Conservation (phyloP, 176 grass and related monocot species). For the Tuctoria greenei region DNA sequence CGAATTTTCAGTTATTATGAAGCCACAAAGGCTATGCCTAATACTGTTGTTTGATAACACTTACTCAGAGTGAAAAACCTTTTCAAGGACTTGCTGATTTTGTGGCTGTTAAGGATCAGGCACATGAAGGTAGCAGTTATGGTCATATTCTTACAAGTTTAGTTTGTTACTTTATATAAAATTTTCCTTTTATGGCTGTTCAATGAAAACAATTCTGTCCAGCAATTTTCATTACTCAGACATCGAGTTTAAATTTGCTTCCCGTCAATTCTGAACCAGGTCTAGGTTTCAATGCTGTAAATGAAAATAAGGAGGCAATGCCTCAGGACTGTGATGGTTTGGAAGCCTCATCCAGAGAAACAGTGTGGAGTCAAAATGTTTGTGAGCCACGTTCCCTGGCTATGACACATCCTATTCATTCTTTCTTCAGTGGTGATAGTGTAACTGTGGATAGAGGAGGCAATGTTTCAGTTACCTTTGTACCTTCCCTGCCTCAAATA, state of each 20-base stretch:
- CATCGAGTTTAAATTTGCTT: slow-evolving; percentile 3
- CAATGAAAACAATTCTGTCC: neutral
- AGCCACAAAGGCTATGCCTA: neutral
- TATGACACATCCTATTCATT: slow-evolving; percentile 39
- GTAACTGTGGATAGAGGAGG: slow-evolving; percentile 55
- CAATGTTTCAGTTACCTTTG: slow-evolving; percentile 51
- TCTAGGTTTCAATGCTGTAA: slow-evolving; percentile 43
- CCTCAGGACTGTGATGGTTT: slow-evolving; percentile 13
- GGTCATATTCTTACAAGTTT: neutral
- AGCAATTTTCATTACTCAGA: neutral
- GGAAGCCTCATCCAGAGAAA: slow-evolving; percentile 31
- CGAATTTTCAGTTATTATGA: neutral
- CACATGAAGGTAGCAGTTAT: slow-evolving; percentile 24
- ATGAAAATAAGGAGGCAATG: slow-evolving; percentile 36
- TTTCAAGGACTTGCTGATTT: slow-evolving; percentile 32
- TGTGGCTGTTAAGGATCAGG: slow-evolving; percentile 24
- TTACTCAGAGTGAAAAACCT: slow-evolving; percentile 25
- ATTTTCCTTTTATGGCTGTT: slow-evolving; percentile 2
- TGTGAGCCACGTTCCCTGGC: slow-evolving; percentile 26
- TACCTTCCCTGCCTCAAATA: slow-evolving; percentile 46
- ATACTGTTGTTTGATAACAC: slow-evolving; percentile 31
- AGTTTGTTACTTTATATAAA: too few relatives aligned
- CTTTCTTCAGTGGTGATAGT: slow-evolving; percentile 67
- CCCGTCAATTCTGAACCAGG: slow-evolving; percentile 8
- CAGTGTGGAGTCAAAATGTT: slow-evolving; percentile 19